phyloP scores from a whole-genome alignment of 768 basidiomycete species.

The Xanthoconium purpureum region DNA sequence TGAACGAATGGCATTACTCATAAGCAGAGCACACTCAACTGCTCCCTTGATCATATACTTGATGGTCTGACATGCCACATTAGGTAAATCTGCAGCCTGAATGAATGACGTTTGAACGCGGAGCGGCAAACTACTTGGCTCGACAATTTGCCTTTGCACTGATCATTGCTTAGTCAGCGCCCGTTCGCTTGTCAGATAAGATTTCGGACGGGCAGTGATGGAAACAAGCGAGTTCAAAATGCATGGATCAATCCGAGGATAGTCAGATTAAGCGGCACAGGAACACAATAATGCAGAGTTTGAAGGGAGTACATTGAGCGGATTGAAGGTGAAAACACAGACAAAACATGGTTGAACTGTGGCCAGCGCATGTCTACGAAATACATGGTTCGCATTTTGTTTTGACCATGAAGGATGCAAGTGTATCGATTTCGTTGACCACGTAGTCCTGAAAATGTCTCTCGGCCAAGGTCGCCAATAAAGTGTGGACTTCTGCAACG shows the following conservation, averaged over 20 bases:
- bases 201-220: conserved; percentile 8
- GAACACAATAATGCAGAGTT: not conserved
- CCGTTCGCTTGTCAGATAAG: conserved; percentile 22
- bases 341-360: conserved; percentile 8
- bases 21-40: no score
- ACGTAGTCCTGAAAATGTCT: conserved; percentile 65
- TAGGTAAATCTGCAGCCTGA: not conserved
- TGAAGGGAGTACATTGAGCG: conserved; percentile 18
- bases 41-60: not conserved
- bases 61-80: not conserved
- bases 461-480: conserved; percentile 68
- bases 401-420: conserved; percentile 80
- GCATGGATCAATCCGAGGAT: not conserved
- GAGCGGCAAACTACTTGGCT: not conserved
- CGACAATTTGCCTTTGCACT: conserved; percentile 8
- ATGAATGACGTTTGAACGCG: not conserved
- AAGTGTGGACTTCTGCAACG: conserved; percentile 59
- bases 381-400: conserved; percentile 45
- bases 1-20: no score
- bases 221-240: conserved; percentile 2
- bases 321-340: conserved; percentile 2
- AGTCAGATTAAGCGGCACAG: not conserved
- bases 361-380: conserved; percentile 17
- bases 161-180: conserved; percentile 21
- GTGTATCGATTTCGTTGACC: conserved; percentile 74